Evolutionary conservation across 202 grass and related monocot genomes (phyloP), one percentile per base, ranked within the genome.

Genomic region (Alloteropsis angusta): DNA sequence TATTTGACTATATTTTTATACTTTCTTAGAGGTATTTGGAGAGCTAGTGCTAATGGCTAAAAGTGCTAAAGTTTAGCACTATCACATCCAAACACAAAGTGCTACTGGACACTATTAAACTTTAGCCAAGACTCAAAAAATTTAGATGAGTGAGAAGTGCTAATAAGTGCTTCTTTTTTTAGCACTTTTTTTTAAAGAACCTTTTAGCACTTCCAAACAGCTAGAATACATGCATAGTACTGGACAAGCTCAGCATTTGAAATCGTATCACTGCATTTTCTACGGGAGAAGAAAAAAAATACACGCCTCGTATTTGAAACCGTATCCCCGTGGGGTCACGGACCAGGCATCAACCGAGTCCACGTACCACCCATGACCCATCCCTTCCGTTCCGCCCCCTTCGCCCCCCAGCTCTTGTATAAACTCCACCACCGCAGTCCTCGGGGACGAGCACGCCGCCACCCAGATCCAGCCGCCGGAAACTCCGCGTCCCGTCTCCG

Each of bases 401-500:
- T 26, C n/a, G n/a, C n/a, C 63, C 36, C 12, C 18, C 19, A 1
- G 52, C 21, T 41, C 54, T 54, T 23, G 53, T 74, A 74, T 74
- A 74, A 74, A 74, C 71, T 0, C 71, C 57, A 62, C 72, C 56
- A 76, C 72, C 72, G 37, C 21, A 63, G 52, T 59, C 53, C 53
- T 26, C 39, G 21, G 39, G 15, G 39, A 3, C 56, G 69, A 38
- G 28, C 48, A 38, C 69, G 48, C 69, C 69, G 69, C 41, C 72
- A 76, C 2, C 73, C 73, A 62, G 56, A 34, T 61, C 57, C 56
- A 61, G 28, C 23, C 55, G 1, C n/a, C 9, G 26, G 44, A 21
- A 56, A 1, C 7, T 15, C 14, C 36, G 21, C 39, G 2, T 14
- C 55, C 26, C 37, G 16, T 25, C 34, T 49, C 21, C 72, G 53